Base-by-base conservation (phyloP, 768 basidiomycete genomes). In the Pulveroboletus frians region DNA sequence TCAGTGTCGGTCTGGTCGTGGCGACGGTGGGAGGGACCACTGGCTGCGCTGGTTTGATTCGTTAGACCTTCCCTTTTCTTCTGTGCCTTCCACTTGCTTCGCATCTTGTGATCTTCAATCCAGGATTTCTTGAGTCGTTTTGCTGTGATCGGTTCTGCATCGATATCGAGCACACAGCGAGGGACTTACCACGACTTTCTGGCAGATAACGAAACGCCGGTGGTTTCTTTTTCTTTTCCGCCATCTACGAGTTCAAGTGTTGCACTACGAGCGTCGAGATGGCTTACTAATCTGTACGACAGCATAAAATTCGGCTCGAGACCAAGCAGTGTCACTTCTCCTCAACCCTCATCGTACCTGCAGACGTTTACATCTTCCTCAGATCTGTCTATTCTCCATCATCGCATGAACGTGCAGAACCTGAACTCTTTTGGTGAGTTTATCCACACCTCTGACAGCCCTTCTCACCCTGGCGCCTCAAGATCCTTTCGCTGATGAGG, bases 401-500 rank as follows among this genome's bases (percentile, higher is more conserved):
- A 73, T 89, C 85, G 86, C 85, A 92, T 92, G 89, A 92, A 78
- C 87, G 84, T 91, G 73, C 88, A 92, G 84, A 91, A 92, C 69
- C 83, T 92, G 68, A 84, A 79, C 73, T 76, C 84, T 68, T 83
- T 81, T 72, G 89, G 90, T 89, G 48, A 51, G 51, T 43, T 38
- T 53, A 58, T 57, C 56, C 61, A 52, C 50, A 20, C 37, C 34
- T 10, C 14, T 4, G 21, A 38, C 36, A 14, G 20, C 11, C 6
- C 29, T 26, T 42, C 52, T 67, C 43, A 59, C 52, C n/a, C n/a
- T 21, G 41, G 34, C 41, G 59, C 43, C 46, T 50, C 45, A 54
- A 92, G 93, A 95, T 81, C 92, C 92, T 76, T 95, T 95, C 78
- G 90, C 88, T 76, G 93, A 93, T 73, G 88, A 90, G 72, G 87